These are phyloP conservation scores for Beauveria asiatica DNA, from an alignment of 2,329 filamentous ascomycete species.

Conservation along the genomic window DNA sequence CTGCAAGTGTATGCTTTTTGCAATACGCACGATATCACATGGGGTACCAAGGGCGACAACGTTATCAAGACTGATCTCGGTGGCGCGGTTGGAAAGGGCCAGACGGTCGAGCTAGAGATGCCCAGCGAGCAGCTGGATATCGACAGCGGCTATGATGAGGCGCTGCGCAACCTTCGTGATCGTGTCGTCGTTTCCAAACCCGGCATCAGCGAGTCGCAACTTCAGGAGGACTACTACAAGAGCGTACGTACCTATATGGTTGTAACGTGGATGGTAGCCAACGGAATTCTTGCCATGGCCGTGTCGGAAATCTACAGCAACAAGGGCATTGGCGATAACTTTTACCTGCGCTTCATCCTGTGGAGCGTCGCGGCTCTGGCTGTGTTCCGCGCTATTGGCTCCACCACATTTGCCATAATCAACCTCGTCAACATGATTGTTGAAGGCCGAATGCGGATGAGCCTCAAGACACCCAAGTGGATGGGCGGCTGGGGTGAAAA, in stretches of 20 bases:
- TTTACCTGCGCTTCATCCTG: slow-evolving; percentile 86
- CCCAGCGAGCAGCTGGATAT: slow-evolving; percentile 96
- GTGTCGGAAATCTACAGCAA: slow-evolving; percentile 77
- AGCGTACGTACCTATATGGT: slow-evolving; percentile 98
- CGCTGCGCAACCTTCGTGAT: slow-evolving; percentile 89
- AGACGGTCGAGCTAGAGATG: slow-evolving; percentile 92
- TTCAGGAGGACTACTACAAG: slow-evolving; percentile 98
- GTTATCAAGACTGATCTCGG: slow-evolving; percentile 88
- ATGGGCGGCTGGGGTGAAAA: slow-evolving; percentile 35
- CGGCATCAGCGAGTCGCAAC: slow-evolving; percentile 61
- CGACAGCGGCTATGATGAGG: slow-evolving; percentile 94
- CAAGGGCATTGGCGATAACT: slow-evolving; percentile 66
- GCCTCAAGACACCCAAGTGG: slow-evolving; percentile 46
- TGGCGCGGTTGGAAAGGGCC: slow-evolving; percentile 67
- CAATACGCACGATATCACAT: slow-evolving; percentile 97
- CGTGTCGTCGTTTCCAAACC: slow-evolving; percentile 68
- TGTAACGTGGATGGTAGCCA: slow-evolving; percentile 84
- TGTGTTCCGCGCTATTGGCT: slow-evolving; percentile 78
- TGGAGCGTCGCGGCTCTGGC: slow-evolving; percentile 85
- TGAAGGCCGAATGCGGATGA: slow-evolving; percentile 67
- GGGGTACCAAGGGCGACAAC: slow-evolving; percentile 99
- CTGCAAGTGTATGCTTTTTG: slow-evolving; percentile 98
- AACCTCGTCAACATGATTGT: slow-evolving; percentile 77
- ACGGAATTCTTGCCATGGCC: slow-evolving; percentile 88
- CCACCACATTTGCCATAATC: slow-evolving; percentile 71